Base-by-base conservation (phyloP, 2,329 filamentous ascomycete species). In the Nemania sp. region DNA sequence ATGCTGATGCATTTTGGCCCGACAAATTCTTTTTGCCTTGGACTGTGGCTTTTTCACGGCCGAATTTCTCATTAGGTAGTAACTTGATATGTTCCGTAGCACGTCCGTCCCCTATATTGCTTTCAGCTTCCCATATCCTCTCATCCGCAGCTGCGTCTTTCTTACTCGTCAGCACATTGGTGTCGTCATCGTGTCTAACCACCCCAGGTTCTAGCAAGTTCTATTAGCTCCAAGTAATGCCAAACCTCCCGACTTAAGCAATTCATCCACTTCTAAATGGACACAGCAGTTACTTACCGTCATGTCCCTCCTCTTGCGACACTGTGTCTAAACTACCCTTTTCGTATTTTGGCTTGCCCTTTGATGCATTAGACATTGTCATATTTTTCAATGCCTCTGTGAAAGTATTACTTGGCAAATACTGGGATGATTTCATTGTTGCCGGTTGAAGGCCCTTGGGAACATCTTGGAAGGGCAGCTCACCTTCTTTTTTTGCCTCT, bases 361-460 rank as follows among this genome's bases (percentile, higher is more conserved):
- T 65, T 65, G 50, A 63, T 42, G 15, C 21, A 59, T 63, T 65
- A 65, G 62, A 65, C 39, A 57, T 29, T 20, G 20, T n/a, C n/a
- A 48, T 25, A 25, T 52, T 54, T 50, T 49, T 55, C 50, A 51
- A 32, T 40, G 51, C 54, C 40, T 58, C 59, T 21, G 56, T 49
- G 39, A 59, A 58, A 43, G 56, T 54, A 40, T 11, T 54, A 40
- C 7, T 43, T 42, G 59, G 53, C 39, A 54, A 50, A 20, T 55
- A 53, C n/a, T 46, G 37, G 32, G 32, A 25, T 40, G 40, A 32
- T n/a, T 46, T n/a, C n/a, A 47, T 55, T 13, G 53, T 49, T 54
- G 45, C 46, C 57, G 57, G 60, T 7, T 15, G 40, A 53, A 4
- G n/a, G 17, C 42, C 34, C 11, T 49, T 46, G 29, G 48, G 39